Evolutionary conservation across 768 basidiomycete genomes (phyloP), one percentile per base, ranked within the genome.

Genomic region (Amanita molliuscula): DNA sequence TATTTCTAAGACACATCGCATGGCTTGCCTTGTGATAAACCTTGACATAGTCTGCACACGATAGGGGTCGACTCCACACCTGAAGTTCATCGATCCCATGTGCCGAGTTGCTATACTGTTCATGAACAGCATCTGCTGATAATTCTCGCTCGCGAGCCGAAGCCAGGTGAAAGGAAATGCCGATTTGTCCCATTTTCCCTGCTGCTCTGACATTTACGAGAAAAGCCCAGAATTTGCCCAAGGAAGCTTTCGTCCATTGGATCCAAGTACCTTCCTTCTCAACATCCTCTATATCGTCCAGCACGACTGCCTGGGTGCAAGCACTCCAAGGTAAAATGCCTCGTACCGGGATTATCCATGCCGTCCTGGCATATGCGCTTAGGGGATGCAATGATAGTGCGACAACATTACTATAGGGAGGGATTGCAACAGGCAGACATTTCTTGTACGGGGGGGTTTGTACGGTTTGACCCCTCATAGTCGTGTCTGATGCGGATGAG

Each of bases 261-360:
- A 82, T 68, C 31, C 56, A 58, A 37, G 41, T 52, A 23, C 57
- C 49, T 44, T 55, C 49, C 13, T 57, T 53, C 20, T 59, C 53
- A n/a, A 55, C 54, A 21, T 42, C 34, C 15, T 60, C 55, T 41
- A 57, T 53, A 36, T 68, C 66, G 18, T 52, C 36, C 33, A 71
- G 59, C n/a, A 79, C 47, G 11, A 64, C 60, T 7, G 72, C 79
- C 37, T 61, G 54, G 8, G 77, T 72, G 43, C 69, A 69, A 26
- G 60, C 62, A 9, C 63, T 61, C 75, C 76, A 82, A 33, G 77
- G 77, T 36, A 74, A 55, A 23, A 52, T 58, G 13, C 81, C 81
- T 10, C 79, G 73, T 4, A 82, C 59, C 35, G 81, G 81, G 33
- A 82, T 68, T 13, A 81, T 56, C 81, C 81, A 82, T 6, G 75